Base-by-base conservation (phyloP, 306 rosid species). In the Malus fusca region DNA sequence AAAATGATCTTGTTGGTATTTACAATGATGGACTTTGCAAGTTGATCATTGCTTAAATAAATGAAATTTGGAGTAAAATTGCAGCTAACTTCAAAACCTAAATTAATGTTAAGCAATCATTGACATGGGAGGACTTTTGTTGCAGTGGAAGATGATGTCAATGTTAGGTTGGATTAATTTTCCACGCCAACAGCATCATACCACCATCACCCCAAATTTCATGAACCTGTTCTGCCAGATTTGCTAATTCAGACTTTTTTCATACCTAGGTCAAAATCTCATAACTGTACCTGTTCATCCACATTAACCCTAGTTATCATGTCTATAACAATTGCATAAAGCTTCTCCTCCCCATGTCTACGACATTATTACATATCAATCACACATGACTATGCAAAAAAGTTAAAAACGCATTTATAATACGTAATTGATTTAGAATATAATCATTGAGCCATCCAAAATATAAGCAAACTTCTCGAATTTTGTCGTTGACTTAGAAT, bases 101-200 rank as follows among this genome's bases (percentile, higher is more conserved):
- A 66, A n/a, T 33, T 52, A 19, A n/a, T 56, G 53, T 52, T 66
- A 66, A 23, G 66, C 79, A 75, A 75, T 22, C 33, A 6, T 31
- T 31, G 68, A 4, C 11, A 22, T 4, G 61, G 3, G n/a, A 5
- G 25, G 66, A 53, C 21, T 17, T 4, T 66, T 23, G 23, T 43
- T 23, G 28, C 44, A 26, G 43, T 61, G 40, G 73, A 65, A 43
- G 52, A 52, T 71, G 77, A 72, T 78, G 63, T 62, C 55, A 31
- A 71, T 63, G 67, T 26, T 73, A 43, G 43, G 74, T 66, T 66
- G 15, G 56, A 31, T 58, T 66, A 25, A 42, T 22, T 55, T 42
- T 78, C 77, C 73, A 78, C 21, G 77, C 82, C 72, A 72, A 65
- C 51, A 65, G 21, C 67, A 71, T 71, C 63, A 25, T 60, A 76